Evolutionary conservation across 352 stramenopile species (phyloP), one percentile per base, ranked within the genome.

Genomic region (Globisporangium nodosum): DNA sequence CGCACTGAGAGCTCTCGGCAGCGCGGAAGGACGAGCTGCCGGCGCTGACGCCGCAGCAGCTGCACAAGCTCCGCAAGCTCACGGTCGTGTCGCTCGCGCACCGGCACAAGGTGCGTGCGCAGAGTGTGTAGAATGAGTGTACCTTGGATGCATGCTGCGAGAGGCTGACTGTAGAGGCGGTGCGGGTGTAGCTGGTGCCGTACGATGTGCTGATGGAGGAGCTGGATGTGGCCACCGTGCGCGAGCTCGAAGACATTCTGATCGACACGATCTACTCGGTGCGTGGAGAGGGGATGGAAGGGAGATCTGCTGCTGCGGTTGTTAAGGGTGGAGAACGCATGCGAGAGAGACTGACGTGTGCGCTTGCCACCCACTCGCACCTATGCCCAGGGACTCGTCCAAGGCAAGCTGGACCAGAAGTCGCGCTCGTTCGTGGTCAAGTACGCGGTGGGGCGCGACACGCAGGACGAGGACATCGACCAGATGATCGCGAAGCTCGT

Each of bases 221-320:
- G 40, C 66, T 97, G 37, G 83, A 80, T 50, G 76, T 97, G 27
- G 55, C 74, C 21, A 87, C 80, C 20, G 76, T 96, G 20, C 85
- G 90, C 39, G 85, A 96, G 37, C 78, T 97, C 20, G 91, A 97
- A 74, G 91, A 97, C 65, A 79, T 97, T 37, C 76, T 97, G 27
- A 97, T 97, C 53, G 89, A 97, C 45, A 90, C 86, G 24, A 97
- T 97, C 45, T 97, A 97, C 70, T 92, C 87, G 13, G 90, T 95
- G 76, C 12, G 49, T 46, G 56, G n/a, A 9, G 3, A 37, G 33
- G 33, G 33, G 33, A 9, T 6, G 8, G 6, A 37, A 37, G 33
- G 33, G 33, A 0, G 8, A 8, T 8, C 33, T 39, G 0, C 8
- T 39, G 9, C 40, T 49, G 43, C n/a, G 13, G 43, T 13, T 27